These are phyloP conservation scores for Lepidium sativum DNA, from an alignment of 345 rosid species.

Conservation along the genomic window DNA sequence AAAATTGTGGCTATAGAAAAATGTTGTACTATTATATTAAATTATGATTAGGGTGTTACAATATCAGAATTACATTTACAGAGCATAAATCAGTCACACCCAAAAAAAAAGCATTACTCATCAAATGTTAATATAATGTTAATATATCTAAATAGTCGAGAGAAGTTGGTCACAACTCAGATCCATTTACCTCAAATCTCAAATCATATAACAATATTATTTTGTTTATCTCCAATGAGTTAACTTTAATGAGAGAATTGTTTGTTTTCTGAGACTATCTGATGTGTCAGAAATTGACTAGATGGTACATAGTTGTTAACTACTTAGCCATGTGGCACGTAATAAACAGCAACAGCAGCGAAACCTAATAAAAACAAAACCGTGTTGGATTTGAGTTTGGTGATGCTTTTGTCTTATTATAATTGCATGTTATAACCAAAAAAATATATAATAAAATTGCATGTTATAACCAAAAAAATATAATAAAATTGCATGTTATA, in stretches of 20 bases:
- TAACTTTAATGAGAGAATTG: neutral
- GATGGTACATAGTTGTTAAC: constrained; percentile 2
- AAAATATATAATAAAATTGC: neutral
- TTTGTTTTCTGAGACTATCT: neutral
- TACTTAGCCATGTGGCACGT: constrained; percentile 11
- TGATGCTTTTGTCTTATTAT: constrained; percentile 6
- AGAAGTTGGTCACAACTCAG: neutral
- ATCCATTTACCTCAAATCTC: neutral
- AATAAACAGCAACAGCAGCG: neutral
- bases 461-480: neutral
- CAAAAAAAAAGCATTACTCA: neutral
- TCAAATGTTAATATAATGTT: neutral
- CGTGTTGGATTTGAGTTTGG: constrained; percentile 7
- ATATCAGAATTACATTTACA: too few relatives aligned
- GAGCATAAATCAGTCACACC: too few relatives aligned
- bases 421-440: too few relatives aligned
- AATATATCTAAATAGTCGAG: neutral
- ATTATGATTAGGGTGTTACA: too few relatives aligned
- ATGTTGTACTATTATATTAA: too few relatives aligned
- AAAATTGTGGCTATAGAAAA: too few relatives aligned
- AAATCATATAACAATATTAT: neutral
- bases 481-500: neutral
- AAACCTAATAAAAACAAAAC: constrained; percentile 10
- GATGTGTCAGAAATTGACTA: constrained; percentile 6
- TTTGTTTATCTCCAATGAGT: neutral